A percentile compares a stretch with the other conserved stretches of the same genome.
Evolutionary conservation across 169 alveolate species (phyloP).

Genomic region (Babesia gibsoni): DNA sequence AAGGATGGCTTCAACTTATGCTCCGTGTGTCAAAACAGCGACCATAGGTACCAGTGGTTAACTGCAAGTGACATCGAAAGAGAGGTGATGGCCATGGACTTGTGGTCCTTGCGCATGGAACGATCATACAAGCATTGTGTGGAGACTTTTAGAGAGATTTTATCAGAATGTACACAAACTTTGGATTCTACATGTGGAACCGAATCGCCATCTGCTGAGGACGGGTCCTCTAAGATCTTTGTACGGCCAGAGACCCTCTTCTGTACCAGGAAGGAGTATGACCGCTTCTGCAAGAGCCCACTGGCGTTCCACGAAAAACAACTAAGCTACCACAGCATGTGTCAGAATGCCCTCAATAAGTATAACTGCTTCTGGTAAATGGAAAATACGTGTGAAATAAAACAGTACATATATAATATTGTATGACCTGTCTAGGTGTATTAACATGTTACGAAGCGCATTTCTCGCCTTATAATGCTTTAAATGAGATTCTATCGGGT

Average conservation of each 20-base stretch:
- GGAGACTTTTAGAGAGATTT: not conserved
- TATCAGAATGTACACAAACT: conserved; percentile 11
- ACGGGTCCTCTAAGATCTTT: not conserved
- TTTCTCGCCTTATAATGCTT: too few species aligned
- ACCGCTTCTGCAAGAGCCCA: conserved; percentile 27
- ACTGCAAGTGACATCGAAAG: conserved; percentile 25
- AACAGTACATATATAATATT: too few species aligned
- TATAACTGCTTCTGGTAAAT: conserved; percentile 21
- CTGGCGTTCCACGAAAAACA: not conserved
- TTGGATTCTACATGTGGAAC: too few species aligned
- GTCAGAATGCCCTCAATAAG: conserved; percentile 10
- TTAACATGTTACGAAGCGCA: too few species aligned
- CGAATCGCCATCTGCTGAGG: not conserved
- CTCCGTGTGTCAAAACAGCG: conserved; percentile 55
- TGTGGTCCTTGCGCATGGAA: conserved; percentile 52
- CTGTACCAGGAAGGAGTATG: conserved; percentile 4
- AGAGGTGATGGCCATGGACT: conserved; percentile 40
- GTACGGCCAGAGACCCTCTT: conserved; percentile 8
- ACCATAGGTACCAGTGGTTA: conserved; percentile 58
- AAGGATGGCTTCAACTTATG: conserved; percentile 46
- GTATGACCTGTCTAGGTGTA: too few species aligned
- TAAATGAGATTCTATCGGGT: too few species aligned
- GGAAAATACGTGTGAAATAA: too few species aligned
- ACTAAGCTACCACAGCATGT: conserved; percentile 5
- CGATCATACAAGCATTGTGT: not conserved